Conservation (phyloP, 2,329 filamentous ascomycete genomes). For the Chaetomiaceae sp. region DNA sequence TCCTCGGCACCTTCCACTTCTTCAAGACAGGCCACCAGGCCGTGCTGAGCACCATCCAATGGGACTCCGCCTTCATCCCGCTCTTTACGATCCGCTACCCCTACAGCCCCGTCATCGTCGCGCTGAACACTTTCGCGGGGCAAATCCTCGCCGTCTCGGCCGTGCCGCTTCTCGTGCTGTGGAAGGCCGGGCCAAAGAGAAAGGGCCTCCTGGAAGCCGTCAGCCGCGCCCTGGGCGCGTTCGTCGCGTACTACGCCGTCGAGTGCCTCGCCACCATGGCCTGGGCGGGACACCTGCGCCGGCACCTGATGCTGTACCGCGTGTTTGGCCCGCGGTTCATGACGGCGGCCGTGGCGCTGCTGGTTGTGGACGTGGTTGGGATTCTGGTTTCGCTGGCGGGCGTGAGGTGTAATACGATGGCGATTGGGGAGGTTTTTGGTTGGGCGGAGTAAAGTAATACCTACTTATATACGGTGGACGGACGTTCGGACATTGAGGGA, state of each 20-base stretch:
- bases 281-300: constrained; percentile 81
- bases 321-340: constrained; percentile 92
- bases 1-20: constrained; percentile 91
- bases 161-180: constrained; percentile 77
- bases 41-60: constrained; percentile 81
- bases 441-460: constrained; percentile 44
- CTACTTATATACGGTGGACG: too few relatives aligned
- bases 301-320: constrained; percentile 94
- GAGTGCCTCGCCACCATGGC: constrained; percentile 81
- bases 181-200: constrained; percentile 80
- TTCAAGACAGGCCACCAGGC: constrained; percentile 99
- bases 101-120: constrained; percentile 77
- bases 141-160: constrained; percentile 78
- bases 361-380: constrained; percentile 72
- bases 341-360: constrained; percentile 66
- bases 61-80: constrained; percentile 92
- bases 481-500: too few relatives aligned
- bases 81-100: constrained; percentile 80
- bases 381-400: constrained; percentile 69
- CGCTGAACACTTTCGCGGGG: constrained; percentile 82
- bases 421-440: constrained; percentile 85
- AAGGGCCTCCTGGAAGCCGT: constrained; percentile 65
- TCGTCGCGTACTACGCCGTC: constrained; percentile 77
- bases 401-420: constrained; percentile 69
- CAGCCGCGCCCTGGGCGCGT: constrained; percentile 66